Evolutionary conservation across 2,329 filamentous ascomycete species (phyloP), one percentile per base, ranked within the genome.

Genomic region (Leptographium lundbergii): DNA sequence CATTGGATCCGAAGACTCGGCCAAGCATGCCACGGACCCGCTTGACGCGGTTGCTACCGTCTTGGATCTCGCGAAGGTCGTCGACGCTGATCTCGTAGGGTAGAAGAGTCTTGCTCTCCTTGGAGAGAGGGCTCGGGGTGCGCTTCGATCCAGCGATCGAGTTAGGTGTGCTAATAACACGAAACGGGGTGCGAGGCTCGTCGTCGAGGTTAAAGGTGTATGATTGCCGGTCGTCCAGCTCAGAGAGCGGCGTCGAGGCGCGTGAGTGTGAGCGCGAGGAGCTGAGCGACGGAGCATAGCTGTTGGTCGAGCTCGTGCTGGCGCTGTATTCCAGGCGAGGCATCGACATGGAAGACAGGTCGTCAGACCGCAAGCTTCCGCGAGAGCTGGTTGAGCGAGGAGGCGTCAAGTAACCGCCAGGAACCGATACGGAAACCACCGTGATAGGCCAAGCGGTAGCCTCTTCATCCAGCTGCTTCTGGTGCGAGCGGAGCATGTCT

Each of bases 31-130:
- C 77, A 47, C 77, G 74, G 51, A 74, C 72, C 56, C 75, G 73
- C 60, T 69, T 70, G 25, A 73, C 74, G 57, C 78, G 76, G 72
- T 79, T 80, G 53, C 70, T 69, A 48, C 70, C 73, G 55, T 79
- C 74, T 61, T 80, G 75, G 52, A 80, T 67, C 59, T 76, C 73
- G 61, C 75, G 74, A 61, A 81, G 74, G 61, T 81, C 76, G 29
- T 82, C 78, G 39, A 71, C 66, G 61, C 74, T 75, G 64, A 81
- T 79, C 70, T 82, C 80, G 68, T 81, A 82, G 6, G 80, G 77
- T 5, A 82, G 75, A 63, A 77, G 66, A 6, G 60, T 48, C 59
- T 61, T 62, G 47, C 6, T 4, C n/a, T 47, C 59, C 45, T 60
- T 61, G 55, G 61, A 47, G 24, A 59, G 57, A 14, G 48, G 25